These are phyloP conservation scores for Exidia glandulosa DNA, from an alignment of 768 basidiomycete species.

Conservation along the genomic window DNA sequence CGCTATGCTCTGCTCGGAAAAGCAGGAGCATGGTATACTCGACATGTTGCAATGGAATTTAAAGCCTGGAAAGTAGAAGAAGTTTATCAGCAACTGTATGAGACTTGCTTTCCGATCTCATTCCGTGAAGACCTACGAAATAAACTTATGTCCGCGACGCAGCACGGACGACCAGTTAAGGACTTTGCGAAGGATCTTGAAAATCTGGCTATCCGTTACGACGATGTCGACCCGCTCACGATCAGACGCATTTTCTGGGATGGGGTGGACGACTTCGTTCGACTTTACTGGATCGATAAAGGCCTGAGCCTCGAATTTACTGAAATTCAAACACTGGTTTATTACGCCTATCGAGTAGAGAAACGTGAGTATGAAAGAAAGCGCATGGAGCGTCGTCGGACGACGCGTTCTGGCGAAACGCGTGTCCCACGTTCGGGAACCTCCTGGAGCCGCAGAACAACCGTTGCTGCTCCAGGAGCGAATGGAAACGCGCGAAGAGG, in stretches of 20 bases:
- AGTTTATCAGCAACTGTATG: constrained; percentile 25
- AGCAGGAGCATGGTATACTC: constrained; percentile 23
- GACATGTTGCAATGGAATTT: constrained; percentile 15
- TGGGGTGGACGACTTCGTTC: constrained; percentile 16
- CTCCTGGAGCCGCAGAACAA: background rate
- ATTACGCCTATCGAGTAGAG: background rate
- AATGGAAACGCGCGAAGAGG: background rate
- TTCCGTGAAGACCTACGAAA: constrained; percentile 16
- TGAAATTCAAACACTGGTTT: constrained; percentile 15
- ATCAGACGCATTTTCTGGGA: constrained; percentile 25
- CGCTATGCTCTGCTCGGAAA: constrained; percentile 18
- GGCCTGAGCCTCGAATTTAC: constrained; percentile 18
- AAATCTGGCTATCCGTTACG: constrained; percentile 25
- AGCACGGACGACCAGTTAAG: constrained; percentile 17
- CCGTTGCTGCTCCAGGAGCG: background rate
- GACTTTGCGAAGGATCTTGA: constrained; percentile 25
- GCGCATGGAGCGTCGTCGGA: constrained; percentile 12
- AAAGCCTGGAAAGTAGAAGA: constrained; percentile 16
- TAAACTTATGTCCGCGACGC: constrained; percentile 13
- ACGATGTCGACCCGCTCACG: constrained; percentile 15
- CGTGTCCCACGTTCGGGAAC: background rate
- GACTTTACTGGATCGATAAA: constrained; percentile 19
- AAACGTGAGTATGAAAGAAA: background rate
- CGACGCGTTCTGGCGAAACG: constrained; percentile 9
- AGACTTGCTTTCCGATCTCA: constrained; percentile 26